Evolutionary conservation across 768 basidiomycete species (phyloP).

Genomic region (Leccinum incarnatum): DNA sequence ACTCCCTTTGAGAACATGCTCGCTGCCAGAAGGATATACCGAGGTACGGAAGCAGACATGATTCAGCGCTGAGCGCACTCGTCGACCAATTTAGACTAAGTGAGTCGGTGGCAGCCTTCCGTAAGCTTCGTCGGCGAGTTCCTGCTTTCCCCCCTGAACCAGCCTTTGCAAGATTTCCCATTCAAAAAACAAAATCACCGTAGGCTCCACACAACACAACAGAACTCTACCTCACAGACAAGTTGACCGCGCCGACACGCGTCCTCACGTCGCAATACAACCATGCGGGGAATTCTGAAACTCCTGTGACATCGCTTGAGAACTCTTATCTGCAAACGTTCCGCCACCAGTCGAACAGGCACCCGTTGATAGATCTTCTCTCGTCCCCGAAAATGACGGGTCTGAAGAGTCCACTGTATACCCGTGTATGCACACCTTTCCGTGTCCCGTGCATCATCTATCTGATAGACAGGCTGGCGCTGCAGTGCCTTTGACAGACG

Average conservation of each 20-base stretch:
- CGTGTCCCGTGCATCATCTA: slow-evolving; percentile 1
- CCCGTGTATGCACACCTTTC: neutral
- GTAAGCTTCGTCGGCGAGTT: slow-evolving; percentile 4
- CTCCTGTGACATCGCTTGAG: slow-evolving; percentile 2
- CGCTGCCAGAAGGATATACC: neutral
- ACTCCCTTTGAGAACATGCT: neutral
- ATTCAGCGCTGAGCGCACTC: neutral
- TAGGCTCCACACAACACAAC: neutral
- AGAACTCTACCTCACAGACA: neutral
- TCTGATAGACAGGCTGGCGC: slow-evolving; percentile 1
- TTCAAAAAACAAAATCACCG: neutral
- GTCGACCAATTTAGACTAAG: slow-evolving; percentile 7
- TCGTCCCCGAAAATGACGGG: slow-evolving; percentile 9
- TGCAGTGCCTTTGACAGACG: neutral
- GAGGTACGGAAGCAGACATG: slow-evolving; percentile 2
- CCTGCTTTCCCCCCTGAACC: slow-evolving; percentile 6
- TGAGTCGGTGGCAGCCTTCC: slow-evolving; percentile 11
- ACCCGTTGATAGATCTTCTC: slow-evolving; percentile 9
- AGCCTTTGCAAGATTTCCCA: neutral
- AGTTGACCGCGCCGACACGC: neutral
- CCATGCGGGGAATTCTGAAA: slow-evolving; percentile 21
- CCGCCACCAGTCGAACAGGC: slow-evolving; percentile 13
- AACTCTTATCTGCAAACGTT: slow-evolving; percentile 9
- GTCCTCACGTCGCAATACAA: slow-evolving; percentile 18
- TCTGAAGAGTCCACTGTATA: slow-evolving; percentile 1